Evolutionary conservation across 306 rosid genomes (phyloP).

Genomic region (Trifolium pratense): DNA sequence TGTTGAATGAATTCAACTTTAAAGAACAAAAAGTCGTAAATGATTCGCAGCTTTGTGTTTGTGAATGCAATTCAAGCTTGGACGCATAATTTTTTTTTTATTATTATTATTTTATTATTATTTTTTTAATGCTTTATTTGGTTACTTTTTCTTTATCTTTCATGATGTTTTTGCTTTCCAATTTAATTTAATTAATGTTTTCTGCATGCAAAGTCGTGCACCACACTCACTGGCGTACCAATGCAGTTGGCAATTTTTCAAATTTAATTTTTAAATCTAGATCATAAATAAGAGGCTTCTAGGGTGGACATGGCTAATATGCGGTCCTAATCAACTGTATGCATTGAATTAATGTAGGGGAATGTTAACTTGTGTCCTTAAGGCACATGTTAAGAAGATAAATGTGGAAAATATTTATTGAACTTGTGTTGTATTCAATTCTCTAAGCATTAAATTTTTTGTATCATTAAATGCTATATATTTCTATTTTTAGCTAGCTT

Average conservation of each 20-base stretch:
- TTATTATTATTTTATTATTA: too few relatives aligned
- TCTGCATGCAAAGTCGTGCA: conserved; percentile 66
- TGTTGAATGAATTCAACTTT: conserved; percentile 5
- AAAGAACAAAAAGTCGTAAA: conserved; percentile 45
- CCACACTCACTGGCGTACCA: background rate
- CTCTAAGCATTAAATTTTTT: too few relatives aligned
- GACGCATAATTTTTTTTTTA: background rate
- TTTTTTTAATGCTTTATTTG: conserved; percentile 3
- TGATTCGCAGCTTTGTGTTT: conserved; percentile 50
- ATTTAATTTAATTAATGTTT: conserved; percentile 28
- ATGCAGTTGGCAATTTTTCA: background rate
- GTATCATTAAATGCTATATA: too few relatives aligned
- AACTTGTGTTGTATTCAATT: too few relatives aligned
- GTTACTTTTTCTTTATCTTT: conserved; percentile 20
- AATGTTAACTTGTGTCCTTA: too few relatives aligned
- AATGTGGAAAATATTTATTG: too few relatives aligned
- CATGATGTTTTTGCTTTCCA: conserved; percentile 24
- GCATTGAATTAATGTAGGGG: background rate
- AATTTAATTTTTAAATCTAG: background rate
- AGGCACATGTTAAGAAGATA: too few relatives aligned
- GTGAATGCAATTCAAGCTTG: conserved; percentile 36
- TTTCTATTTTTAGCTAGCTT: too few relatives aligned
- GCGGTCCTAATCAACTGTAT: background rate
- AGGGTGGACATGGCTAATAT: background rate
- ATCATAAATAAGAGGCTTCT: background rate